A percentile compares a stretch with the other conserved stretches of the same genome.
phyloP scores from a whole-genome alignment of 2,329 filamentous ascomycete species.

The Aspergillus clavatus region DNA sequence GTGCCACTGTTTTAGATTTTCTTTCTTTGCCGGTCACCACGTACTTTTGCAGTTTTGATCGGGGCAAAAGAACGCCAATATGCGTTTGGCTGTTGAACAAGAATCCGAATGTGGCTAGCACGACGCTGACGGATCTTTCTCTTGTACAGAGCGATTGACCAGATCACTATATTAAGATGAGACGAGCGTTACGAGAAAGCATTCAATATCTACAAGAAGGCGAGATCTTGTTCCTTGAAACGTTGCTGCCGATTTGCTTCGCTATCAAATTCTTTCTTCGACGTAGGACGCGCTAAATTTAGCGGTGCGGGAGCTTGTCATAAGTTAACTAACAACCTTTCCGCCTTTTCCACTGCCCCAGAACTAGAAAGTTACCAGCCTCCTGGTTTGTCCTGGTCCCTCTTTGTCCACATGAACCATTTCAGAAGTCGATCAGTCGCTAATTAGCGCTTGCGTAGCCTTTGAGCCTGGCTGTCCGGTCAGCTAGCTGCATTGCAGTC shows the following conservation, averaged over 20 bases:
- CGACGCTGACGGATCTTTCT: too few species aligned
- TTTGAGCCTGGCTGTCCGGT: conserved; percentile 5
- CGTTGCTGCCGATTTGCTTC: neutral
- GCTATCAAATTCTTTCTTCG: conserved; percentile 12
- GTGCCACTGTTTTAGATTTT: neutral
- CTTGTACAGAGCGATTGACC: too few species aligned
- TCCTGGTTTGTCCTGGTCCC: conserved; percentile 19
- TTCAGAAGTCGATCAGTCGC: conserved; percentile 19
- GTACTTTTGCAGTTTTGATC: too few species aligned
- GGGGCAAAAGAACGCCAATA: too few species aligned
- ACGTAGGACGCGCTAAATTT: conserved; percentile 17
- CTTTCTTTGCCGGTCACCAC: neutral
- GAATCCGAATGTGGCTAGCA: too few species aligned
- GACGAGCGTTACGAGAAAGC: too few species aligned
- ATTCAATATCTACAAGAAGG: too few species aligned
- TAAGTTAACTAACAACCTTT: conserved; percentile 15
- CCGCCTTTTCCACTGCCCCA: conserved; percentile 22
- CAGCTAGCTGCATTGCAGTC: conserved; percentile 7
- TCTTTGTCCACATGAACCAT: conserved; percentile 13
- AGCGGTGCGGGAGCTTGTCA: conserved; percentile 15
- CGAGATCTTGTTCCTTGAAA: neutral
- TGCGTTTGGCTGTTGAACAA: too few species aligned
- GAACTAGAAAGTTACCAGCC: conserved; percentile 27
- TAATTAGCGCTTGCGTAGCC: conserved; percentile 5
- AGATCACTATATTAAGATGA: too few species aligned